Base-by-base conservation (phyloP, 495 filamentous ascomycete genomes). In the Penicillium parvum region DNA sequence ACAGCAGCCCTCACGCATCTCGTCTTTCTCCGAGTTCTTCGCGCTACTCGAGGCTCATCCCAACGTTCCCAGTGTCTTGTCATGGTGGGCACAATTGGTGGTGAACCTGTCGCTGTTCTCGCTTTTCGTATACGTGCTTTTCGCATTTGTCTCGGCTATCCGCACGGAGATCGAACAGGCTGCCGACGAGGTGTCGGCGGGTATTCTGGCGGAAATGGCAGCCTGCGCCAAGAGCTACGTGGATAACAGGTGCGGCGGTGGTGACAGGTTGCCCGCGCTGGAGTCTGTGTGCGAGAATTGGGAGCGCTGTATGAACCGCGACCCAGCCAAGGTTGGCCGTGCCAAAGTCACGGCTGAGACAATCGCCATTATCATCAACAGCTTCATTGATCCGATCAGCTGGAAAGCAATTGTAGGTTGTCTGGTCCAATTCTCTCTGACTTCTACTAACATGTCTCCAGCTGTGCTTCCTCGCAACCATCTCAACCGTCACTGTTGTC, bases 261-360 rank as follows among this genome's bases (percentile, higher is more conserved):
- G 71, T 0, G 69, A 64, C 19, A 72, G 85, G 12, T 64, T 85
- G 1, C 91, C 90, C 0, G 86, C 86, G 0, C 72, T 97, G 52
- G 75, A 88, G 52, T 65, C 53, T 0, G 62, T 80, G 4, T 98
- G 92, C 57, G 73, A 81, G 22, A 75, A 79, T 28, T 97, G 91
- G 92, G 79, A 83, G 42, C 66, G 66, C 3, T 98, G 92, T 60
- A 96, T 96, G 90, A 76, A 85, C 38, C 75, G 72, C 8, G 83
- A 91, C 55, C 77, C 85, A 11, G 60, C 70, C 11, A 74, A 74
- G 40, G 77, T 89, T 16, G 83, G 78, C 7, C 69, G 82, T 3
- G 84, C 84, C 8, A 76, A 73, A 44, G 72, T 90, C 21, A 79
- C 74, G 32, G 86, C 86, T n/a, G 72, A 78, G 27, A 88, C 85